Base-by-base conservation (phyloP, 169 alveolate genomes). In the Eimeria sp. region DNA sequence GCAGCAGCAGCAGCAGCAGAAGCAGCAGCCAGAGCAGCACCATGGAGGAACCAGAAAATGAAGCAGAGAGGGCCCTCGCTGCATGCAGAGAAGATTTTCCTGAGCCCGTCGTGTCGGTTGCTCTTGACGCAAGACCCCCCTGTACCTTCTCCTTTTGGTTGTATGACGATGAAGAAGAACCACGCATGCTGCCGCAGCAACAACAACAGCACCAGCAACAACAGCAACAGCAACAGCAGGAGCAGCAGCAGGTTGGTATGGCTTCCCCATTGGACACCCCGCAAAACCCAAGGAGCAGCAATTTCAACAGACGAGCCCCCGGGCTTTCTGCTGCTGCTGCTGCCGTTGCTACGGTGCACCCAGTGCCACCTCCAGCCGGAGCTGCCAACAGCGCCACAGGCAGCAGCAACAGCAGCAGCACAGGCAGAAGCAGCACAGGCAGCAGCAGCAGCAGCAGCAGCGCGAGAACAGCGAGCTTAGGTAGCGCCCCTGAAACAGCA, bases 141-240 rank as follows among this genome's bases (percentile, higher is more conserved):
- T 96, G 97, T 65, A 89, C 96, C 49, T 54, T 96, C 40, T 89
- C 97, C 25, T 94, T 96, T 73, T 96, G 97, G 97, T 45, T 96
- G 16, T 96, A 43, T 25, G 97, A 95, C 80, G 95, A 91, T 67
- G 95, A 82, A n/a, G 91, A 75, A 16, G 92, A 58, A 18, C 73
- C 57, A 10, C 92, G 18, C 49, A 65, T 16, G 30, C 76, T 54
- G 40, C 92, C 78, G 72, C 92, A 78, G 9, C 70, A 27, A 30
- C 91, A 73, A 30, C 70, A 11, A 22, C 89, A 58, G 49, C 87
- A 13, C 2, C 75, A 54, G 91, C 78, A 84, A 78, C 92, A 80
- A 78, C 92, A 58, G 78, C 73, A 57, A 16, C 76, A 34, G 54
- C 78, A 57, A 58, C 73, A 58, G 54, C 51, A 47, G 72, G 72